Base-by-base conservation (phyloP, 352 stramenopile species). In the Phytophthora crassamura region DNA sequence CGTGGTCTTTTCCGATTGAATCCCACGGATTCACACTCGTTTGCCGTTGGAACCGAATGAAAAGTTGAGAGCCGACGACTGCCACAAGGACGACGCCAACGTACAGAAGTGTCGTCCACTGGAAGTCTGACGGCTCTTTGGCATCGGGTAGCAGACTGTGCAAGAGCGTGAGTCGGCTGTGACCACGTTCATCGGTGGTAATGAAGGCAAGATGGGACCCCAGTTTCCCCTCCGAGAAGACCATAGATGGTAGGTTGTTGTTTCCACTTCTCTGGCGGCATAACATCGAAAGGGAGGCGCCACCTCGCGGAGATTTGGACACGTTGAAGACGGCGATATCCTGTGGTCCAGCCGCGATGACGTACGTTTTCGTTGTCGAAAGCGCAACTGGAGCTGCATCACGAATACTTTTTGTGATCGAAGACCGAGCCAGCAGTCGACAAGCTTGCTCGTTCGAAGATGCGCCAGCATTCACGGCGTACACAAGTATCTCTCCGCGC, bases 401-500 rank as follows among this genome's bases (percentile, higher is more conserved):
- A 22, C n/a, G 30, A 56, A 11, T n/a, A 6, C 7, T n/a, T 18
- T 52, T 47, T 7, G 12, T 46, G n/a, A 71, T 9, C 12, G 35
- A 38, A 15, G 36, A 59, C 4, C 66, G 47, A 41, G 54, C 67
- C 1, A 70, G 35, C 1, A 85, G 28, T 43, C 36, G 55, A 16
- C 75, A 67, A 0, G 15, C 12, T 43, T 48, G 71, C 12, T 4
- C 32, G 16, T 34, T 41, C 43, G 39, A 25, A 28, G 59, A 22
- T 22, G 20, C 40, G 5, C 51, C 48, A 7, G 47, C 33, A 59
- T 54, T 42, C 0, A 80, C 52, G 7, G 36, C 22, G 35, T 82
- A 88, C 14, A 67, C 61, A 5, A 91, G 64, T 11, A 91, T 33
- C 30, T 88, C 76, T 9, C 82, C 80, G n/a, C 62, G 34, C 0